Evolutionary conservation across 1,284 basidiomycete species (phyloP).

Genomic region (Marasmius fiardii): DNA sequence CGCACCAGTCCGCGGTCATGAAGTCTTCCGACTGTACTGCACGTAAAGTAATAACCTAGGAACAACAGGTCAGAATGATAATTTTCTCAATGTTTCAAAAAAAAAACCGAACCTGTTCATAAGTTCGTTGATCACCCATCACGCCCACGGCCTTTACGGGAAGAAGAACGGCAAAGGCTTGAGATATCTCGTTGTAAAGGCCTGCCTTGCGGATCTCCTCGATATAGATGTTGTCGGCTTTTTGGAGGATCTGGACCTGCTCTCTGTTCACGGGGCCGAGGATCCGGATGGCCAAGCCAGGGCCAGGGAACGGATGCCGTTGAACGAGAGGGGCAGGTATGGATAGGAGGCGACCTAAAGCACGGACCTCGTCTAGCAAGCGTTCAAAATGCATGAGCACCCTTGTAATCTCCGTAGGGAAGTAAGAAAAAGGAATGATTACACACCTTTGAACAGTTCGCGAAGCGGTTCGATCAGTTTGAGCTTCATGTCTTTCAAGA

Average conservation of each 20-base stretch:
- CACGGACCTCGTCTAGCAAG: constrained; percentile 87
- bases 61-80: background rate
- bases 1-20: constrained; percentile 95
- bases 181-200: constrained; percentile 92
- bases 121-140: constrained; percentile 96
- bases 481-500: constrained; percentile 97
- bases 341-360: constrained; percentile 84
- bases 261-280: constrained; percentile 91
- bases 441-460: constrained; percentile 95
- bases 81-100: background rate
- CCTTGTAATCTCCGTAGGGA: constrained; percentile 7
- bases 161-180: constrained; percentile 97
- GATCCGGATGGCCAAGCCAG: constrained; percentile 98
- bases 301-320: constrained; percentile 99
- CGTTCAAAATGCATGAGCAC: background rate
- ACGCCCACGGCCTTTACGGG: constrained; percentile 97
- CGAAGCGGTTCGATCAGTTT: constrained; percentile 98
- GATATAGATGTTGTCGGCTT: constrained; percentile 96
- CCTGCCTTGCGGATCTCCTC: constrained; percentile 95
- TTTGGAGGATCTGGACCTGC: constrained; percentile 93
- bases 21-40: constrained; percentile 95
- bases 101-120: constrained; percentile 75
- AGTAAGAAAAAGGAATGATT: constrained; percentile 3
- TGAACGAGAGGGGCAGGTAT: constrained; percentile 95
- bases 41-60: constrained; percentile 80